These are phyloP conservation scores for Brassica cretica DNA, from an alignment of 345 rosid genomes.

Conservation along the genomic window DNA sequence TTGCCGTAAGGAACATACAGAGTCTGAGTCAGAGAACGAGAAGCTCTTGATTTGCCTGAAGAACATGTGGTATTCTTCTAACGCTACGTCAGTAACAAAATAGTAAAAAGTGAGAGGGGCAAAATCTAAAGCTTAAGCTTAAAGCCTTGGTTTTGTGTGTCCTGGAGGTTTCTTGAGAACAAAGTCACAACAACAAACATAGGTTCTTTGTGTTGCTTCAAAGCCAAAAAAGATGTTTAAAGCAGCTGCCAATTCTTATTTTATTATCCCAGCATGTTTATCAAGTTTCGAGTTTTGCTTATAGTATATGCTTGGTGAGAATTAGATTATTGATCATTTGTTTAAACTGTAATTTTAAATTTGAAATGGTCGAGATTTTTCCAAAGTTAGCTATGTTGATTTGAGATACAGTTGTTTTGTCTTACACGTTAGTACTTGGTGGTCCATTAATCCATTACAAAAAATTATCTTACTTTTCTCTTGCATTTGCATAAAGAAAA, in stretches of 20 bases:
- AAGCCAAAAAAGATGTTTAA: conserved; percentile 34
- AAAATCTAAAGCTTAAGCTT: conserved; percentile 14
- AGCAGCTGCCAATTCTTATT: conserved; percentile 29
- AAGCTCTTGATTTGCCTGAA: conserved; percentile 85
- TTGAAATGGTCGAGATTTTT: conserved; percentile 15
- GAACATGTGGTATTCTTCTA: conserved; percentile 77
- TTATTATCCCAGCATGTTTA: conserved; percentile 34
- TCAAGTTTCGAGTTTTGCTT: background rate
- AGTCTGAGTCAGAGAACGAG: conserved; percentile 64
- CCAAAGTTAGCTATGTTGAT: conserved; percentile 4
- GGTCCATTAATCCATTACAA: background rate
- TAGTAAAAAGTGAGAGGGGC: background rate
- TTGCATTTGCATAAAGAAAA: background rate
- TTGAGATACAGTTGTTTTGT: conserved; percentile 24
- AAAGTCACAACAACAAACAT: conserved; percentile 24
- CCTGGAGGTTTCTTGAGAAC: conserved; percentile 24
- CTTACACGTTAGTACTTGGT: conserved; percentile 23
- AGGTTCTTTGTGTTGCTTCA: conserved; percentile 27
- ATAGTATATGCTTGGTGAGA: conserved; percentile 40
- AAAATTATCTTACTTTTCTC: background rate
- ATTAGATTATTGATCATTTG: background rate
- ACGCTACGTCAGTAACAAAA: conserved; percentile 22
- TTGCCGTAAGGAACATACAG: too few relatives aligned
- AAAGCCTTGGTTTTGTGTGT: conserved; percentile 26
- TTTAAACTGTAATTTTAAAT: conserved; percentile 3